These are phyloP conservation scores for Selaginella moellendorffii DNA, from an alignment of 75 land plant genomes.

Conservation along the genomic window DNA sequence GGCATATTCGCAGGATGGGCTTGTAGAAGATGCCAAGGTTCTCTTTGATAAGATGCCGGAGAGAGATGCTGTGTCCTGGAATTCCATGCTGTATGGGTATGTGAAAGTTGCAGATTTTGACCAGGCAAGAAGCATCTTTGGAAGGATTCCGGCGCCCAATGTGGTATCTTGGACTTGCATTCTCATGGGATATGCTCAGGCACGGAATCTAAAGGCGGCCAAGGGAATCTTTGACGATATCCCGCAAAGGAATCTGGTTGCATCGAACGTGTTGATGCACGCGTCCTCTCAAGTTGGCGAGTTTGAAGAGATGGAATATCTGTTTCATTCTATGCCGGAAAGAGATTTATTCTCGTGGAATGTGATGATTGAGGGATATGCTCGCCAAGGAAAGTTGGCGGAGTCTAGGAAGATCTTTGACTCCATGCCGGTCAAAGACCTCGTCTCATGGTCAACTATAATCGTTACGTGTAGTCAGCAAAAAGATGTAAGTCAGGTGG, in stretches of 20 bases:
- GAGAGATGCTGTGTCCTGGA: background rate
- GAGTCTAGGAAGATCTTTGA: background rate
- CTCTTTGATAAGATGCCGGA: conserved; percentile 1
- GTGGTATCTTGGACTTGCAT: background rate
- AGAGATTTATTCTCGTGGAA: background rate
- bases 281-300: background rate
- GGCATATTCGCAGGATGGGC: background rate
- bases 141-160: background rate
- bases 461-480: background rate
- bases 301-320: background rate
- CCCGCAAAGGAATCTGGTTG: background rate
- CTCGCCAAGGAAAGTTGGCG: background rate
- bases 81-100: background rate
- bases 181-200: background rate
- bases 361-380: background rate
- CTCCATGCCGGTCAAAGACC: background rate
- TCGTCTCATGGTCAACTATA: background rate
- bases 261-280: background rate
- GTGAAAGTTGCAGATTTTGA: background rate
- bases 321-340: background rate
- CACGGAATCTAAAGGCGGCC: background rate
- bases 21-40: background rate
- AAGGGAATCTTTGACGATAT: background rate
- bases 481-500: background rate
- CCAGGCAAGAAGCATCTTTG: background rate